Base-by-base conservation (phyloP, 371 early-diverging fungal genomes). In the Syncephalastrum racemosum region DNA sequence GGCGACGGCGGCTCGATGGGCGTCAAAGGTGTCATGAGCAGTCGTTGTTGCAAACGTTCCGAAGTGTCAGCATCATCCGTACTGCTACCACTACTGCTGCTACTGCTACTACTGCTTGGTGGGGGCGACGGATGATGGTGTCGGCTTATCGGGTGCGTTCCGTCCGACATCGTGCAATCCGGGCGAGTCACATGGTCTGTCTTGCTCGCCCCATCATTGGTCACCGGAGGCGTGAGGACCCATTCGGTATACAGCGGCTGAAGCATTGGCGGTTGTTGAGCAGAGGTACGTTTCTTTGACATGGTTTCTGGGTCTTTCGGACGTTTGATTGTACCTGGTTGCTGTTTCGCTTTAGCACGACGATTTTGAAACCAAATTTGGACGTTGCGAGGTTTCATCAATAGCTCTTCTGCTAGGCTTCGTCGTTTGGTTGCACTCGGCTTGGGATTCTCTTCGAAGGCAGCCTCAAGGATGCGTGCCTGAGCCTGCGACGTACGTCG, bases 321-420 rank as follows among this genome's bases (percentile, higher is more conserved):
- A 31, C 36, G 36, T 31, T 31, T 31, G 36, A 31, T 31, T 8
- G 36, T 31, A 31, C 36, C 36, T 0, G 31, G 59, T 19, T 46
- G 46, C 31, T 59, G 63, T 23, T 69, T 69, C 14, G 70, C 77
- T 72, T 96, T 97, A 19, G 96, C 96, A 46, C 99, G 85, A 24
- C 94, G 85, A 75, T 98, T 98, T 65, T 98, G 99, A 71, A 98
- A 98, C 99, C 99, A 97, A 39, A 97, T 90, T 68, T 98, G 96
- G 44, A 98, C 92, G 44, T 88, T 87, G 44, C 96, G 81, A 24
- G 88, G 86, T 25, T 92, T 90, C 96, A 96, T 96, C 46, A 77
- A 68, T 13, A 97, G 73, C 49, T 81, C 71, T 45, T 73, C 74
- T 1, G 92, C 90, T 16, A 97, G 85, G 53, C 58, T 64, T 42